Evolutionary conservation across 768 basidiomycete species (phyloP), one percentile per base, ranked within the genome.

Genomic region (Kwoniella dendrophila): DNA sequence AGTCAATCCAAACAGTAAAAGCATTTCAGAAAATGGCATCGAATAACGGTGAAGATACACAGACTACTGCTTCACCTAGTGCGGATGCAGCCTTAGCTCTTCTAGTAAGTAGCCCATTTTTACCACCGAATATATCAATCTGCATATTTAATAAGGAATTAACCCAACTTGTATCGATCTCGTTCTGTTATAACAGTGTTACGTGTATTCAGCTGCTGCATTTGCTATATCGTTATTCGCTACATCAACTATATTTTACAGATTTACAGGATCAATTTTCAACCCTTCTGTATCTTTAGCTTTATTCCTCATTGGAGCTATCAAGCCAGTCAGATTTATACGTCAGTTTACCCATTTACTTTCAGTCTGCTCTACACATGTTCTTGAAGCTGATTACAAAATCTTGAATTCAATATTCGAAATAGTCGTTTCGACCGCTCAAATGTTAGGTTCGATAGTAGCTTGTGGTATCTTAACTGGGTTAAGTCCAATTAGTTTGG

Each of bases 251-350:
- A 71, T 77, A 38, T 77, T 77, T 58, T 77, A 74, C 60, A 66
- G 75, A 30, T 74, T 74, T 59, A 77, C 75, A 10, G 75, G 75
- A 29, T 61, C 67, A 59, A 70, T 71, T 68, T 76, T 71, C 68
- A 71, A 74, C 47, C 72, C 72, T 10, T 69, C 67, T 8, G 72
- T 74, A 22, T 67, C 69, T 20, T 65, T 77, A 16, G 75, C 75
- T 1, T 53, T 77, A 14, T 62, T 50, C 36, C 48, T 73, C 1
- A 62, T 68, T 40, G 71, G 75, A 4, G 75, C 69, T 11, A 70
- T 77, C 56, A 73, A 65, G 33, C 75, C 75, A 0, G 51, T 71
- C 44, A 62, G 75, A 24, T 77, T 75, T 55, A 24, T 77, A 32
- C 58, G 69, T 70, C 41, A 58, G 69, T 65, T 26, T 32, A 14